Percentiles rank a stretch among this genome's conserved stretches.
Conservation (phyloP, 192 early-diverging fungal genomes). For the Coemansia sp. region DNA sequence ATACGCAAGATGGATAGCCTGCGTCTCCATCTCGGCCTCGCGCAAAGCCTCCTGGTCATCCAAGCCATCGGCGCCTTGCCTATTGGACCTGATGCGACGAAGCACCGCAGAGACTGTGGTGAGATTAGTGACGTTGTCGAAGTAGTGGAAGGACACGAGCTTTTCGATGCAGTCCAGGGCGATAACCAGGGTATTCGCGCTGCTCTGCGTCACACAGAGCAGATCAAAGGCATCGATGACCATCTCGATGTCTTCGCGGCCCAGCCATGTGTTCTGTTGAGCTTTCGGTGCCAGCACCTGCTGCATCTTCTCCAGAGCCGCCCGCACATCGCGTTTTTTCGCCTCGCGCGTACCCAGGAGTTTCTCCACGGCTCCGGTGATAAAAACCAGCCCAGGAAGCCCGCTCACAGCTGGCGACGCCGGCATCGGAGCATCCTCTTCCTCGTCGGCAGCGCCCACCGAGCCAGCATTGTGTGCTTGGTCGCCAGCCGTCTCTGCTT, state of each 20-base stretch:
- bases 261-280: slow-evolving; percentile 18
- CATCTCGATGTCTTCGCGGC: slow-evolving; percentile 26
- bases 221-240: slow-evolving; percentile 69
- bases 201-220: slow-evolving; percentile 66
- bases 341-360: slow-evolving; percentile 58
- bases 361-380: slow-evolving; percentile 64
- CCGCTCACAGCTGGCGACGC: slow-evolving; percentile 1
- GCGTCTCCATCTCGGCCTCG: slow-evolving; percentile 1
- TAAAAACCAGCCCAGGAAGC: slow-evolving; percentile 57
- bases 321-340: slow-evolving; percentile 49
- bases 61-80: not conserved
- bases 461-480: not conserved
- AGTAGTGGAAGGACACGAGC: slow-evolving; percentile 65
- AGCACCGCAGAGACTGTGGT: slow-evolving; percentile 13
- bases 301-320: slow-evolving; percentile 52
- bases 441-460: not conserved
- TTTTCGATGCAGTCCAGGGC: slow-evolving; percentile 83
- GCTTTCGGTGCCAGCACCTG: slow-evolving; percentile 17
- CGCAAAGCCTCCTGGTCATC: slow-evolving; percentile 7
- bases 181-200: slow-evolving; percentile 56
- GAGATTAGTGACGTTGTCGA: slow-evolving; percentile 41
- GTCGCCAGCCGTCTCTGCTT: not conserved
- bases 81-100: slow-evolving; percentile 16
- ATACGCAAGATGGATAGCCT: slow-evolving; percentile 1
- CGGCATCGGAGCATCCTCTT: not conserved